A percentile compares a stretch with the other conserved stretches of the same genome.
phyloP scores from a whole-genome alignment of 805 yeast genomes.

The Danielia reshetovae region DNA sequence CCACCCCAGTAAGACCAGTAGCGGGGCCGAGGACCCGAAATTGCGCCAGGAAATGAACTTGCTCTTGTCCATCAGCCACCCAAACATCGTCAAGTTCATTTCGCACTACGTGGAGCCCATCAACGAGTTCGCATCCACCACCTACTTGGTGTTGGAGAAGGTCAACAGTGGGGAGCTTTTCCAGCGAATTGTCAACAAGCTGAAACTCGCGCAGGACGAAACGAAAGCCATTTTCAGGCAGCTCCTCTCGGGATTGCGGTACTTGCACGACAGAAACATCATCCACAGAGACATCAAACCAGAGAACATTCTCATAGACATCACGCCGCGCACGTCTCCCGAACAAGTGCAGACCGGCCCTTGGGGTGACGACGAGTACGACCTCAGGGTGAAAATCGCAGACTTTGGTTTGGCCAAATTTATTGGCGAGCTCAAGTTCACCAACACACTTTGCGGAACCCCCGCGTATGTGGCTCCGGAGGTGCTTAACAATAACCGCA shows the following conservation, averaged over 20 bases:
- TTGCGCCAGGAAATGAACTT: constrained; percentile 67
- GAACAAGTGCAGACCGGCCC: constrained; percentile 42
- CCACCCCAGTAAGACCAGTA: constrained; percentile 44
- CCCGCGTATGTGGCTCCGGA: constrained; percentile 90
- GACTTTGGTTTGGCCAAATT: constrained; percentile 75
- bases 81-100: constrained; percentile 64
- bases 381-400: constrained; percentile 69
- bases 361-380: constrained; percentile 58
- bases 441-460: constrained; percentile 79
- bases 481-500: constrained; percentile 51
- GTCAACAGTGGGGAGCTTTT: constrained; percentile 74
- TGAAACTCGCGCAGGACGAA: constrained; percentile 57
- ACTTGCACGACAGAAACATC: constrained; percentile 37
- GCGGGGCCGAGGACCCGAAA: constrained; percentile 24
- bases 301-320: constrained; percentile 44
- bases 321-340: constrained; percentile 37
- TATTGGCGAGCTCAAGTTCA: constrained; percentile 68
- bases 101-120: constrained; percentile 53
- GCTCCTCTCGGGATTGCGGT: constrained; percentile 34
- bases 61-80: constrained; percentile 61
- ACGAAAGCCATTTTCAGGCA: constrained; percentile 55
- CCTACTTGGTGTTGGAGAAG: constrained; percentile 67
- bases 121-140: constrained; percentile 47
- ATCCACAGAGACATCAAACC: constrained; percentile 46
- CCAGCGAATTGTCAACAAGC: constrained; percentile 65